Percentiles rank a stretch among this genome's conserved stretches.
phyloP scores from a whole-genome alignment of 768 basidiomycete species.

The Filobasidium floriforme region DNA sequence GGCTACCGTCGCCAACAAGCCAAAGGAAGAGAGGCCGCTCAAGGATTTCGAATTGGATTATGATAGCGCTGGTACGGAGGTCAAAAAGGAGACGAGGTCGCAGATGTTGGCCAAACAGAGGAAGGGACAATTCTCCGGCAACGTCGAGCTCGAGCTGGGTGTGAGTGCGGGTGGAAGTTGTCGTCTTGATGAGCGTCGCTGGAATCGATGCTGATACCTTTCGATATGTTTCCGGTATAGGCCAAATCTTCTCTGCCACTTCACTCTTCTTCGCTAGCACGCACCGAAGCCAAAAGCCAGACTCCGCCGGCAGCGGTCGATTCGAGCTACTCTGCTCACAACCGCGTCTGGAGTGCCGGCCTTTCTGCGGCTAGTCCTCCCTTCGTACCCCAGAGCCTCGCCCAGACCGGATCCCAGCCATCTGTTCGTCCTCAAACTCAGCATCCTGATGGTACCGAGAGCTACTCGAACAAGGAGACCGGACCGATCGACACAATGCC shows the following conservation, averaged over 20 bases:
- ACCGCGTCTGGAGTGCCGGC: background rate
- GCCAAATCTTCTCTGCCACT: background rate
- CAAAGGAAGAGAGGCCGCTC: background rate
- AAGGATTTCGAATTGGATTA: conserved; percentile 5
- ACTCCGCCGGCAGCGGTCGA: background rate
- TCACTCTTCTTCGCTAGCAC: background rate
- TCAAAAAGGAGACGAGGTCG: background rate
- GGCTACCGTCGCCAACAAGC: background rate
- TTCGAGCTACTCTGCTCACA: background rate
- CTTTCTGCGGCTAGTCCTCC: background rate
- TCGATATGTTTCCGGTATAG: background rate
- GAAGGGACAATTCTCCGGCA: background rate
- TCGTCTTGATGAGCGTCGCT: too few species aligned
- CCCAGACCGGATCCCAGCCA: background rate
- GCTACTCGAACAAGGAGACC: too few species aligned
- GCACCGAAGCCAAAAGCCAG: background rate
- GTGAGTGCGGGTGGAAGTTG: background rate
- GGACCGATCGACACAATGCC: too few species aligned
- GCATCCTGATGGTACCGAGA: too few species aligned
- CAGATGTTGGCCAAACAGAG: conserved; percentile 3
- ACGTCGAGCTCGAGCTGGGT: background rate
- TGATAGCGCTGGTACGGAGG: background rate
- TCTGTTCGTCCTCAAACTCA: too few species aligned
- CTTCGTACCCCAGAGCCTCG: background rate
- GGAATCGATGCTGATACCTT: background rate